Base-by-base conservation (phyloP, 768 basidiomycete genomes). In the Leccinum uliginosum region DNA sequence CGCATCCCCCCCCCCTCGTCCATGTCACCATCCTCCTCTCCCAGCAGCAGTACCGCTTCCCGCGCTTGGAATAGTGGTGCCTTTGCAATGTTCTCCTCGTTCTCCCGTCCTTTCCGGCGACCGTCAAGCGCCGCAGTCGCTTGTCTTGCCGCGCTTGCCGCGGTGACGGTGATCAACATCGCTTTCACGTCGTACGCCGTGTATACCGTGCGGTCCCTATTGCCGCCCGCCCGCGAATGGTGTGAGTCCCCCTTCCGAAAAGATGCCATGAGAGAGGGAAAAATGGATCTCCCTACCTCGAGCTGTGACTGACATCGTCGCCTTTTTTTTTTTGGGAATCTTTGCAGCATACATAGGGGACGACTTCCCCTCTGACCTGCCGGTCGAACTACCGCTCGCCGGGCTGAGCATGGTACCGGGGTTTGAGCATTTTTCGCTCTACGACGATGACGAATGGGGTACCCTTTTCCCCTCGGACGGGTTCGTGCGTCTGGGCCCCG, bases 381-480 rank as follows among this genome's bases (percentile, higher is more conserved):
- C 73, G 0, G 12, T 74, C 24, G 54, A 59, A 5, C 55, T 74
- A 46, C 71, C 73, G 3, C 50, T 58, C 11, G 69, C 65, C 14
- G 66, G 69, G 12, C 65, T 72, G 56, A 65, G 59, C 32, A 62
- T 73, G 54, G 59, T 61, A 21, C 53, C 60, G 3, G 66, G 70
- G 35, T 55, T 58, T 6, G 63, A 52, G 0, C 68, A 68, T 49
- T 74, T 73, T 52, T 65, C 65, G 3, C 67, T 75, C 14, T 63
- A 64, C 56, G 62, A 71, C 56, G 73, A 75, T 55, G 66, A 67
- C 54, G 72, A 73, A 40, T 75, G 74, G 74, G 74, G 66, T 21
- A 64, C 69, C 4, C 61, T 74, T 8, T 75, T 68, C 17, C 63
- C 65, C 9, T 73, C 72, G 2, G 65, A 66, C 21, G 73, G 72